Evolutionary conservation across 768 basidiomycete species (phyloP).

Genomic region (Tricholoma hemisulphureum): DNA sequence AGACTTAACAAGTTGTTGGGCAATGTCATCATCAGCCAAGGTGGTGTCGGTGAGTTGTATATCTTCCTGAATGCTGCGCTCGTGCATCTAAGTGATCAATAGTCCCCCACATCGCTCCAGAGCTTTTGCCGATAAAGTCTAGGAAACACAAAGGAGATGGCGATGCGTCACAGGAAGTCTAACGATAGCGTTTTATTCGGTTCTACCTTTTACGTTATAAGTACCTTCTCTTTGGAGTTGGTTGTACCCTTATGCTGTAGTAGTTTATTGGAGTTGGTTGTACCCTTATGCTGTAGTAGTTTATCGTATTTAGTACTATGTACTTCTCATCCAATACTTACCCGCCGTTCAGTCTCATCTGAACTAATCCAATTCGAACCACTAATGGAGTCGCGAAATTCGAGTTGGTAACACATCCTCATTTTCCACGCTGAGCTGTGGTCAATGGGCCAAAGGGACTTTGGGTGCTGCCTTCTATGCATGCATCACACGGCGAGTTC

Average conservation of each 20-base stretch:
- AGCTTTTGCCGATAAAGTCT: slow-evolving; percentile 15
- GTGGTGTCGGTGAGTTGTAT: slow-evolving; percentile 70
- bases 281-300: not conserved
- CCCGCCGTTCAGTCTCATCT: no score
- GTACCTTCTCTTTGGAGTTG: not conserved
- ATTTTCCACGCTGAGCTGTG: no score
- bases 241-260: not conserved
- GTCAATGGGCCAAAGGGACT: no score
- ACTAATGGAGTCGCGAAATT: no score
- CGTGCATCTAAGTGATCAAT: not conserved
- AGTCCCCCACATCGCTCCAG: slow-evolving; percentile 23
- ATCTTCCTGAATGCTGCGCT: slow-evolving; percentile 31
- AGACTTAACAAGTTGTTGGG: slow-evolving; percentile 59
- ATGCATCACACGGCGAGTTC: no score
- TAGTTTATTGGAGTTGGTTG: not conserved
- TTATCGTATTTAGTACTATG: not conserved
- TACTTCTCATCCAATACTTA: no score
- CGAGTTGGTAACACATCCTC: no score
- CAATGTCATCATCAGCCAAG: slow-evolving; percentile 69
- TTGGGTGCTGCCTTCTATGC: no score
- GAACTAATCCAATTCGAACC: no score
- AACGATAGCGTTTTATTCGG: not conserved
- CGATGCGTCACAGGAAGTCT: slow-evolving; percentile 11
- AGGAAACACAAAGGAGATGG: slow-evolving; percentile 2
- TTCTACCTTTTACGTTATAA: not conserved